phyloP scores from a whole-genome alignment of 2,329 filamentous ascomycete genomes.

The Macrophomina pseudophaseolina region DNA sequence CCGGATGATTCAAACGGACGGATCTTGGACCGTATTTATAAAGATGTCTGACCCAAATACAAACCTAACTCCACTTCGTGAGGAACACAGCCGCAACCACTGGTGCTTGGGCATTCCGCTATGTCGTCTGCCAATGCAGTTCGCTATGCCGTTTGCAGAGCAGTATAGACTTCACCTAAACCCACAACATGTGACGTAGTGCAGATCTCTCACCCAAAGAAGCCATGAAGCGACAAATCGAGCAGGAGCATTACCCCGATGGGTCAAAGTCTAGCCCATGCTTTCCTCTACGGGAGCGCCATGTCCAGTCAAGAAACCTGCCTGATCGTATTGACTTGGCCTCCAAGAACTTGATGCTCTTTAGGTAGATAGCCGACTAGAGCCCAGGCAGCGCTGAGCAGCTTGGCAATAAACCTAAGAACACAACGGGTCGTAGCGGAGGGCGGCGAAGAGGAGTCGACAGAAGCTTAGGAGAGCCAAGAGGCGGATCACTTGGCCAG shows the following conservation, averaged over 20 bases:
- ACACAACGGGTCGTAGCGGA: neutral
- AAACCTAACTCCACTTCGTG: too few relatives aligned
- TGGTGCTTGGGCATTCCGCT: neutral
- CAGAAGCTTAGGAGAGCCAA: slow-evolving; percentile 7
- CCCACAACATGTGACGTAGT: neutral
- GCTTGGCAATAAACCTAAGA: neutral
- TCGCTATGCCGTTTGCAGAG: neutral
- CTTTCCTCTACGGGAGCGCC: neutral
- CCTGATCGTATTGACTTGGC: neutral
- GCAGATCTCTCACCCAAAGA: neutral
- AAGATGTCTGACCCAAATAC: neutral
- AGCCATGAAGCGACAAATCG: neutral
- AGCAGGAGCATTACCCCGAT: neutral
- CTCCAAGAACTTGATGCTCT: neutral
- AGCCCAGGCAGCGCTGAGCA: slow-evolving; percentile 1
- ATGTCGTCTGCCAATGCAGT: neutral
- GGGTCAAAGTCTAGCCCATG: neutral
- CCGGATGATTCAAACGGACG: neutral
- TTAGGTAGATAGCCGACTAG: neutral
- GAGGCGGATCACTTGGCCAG: slow-evolving; percentile 1
- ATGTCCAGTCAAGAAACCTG: neutral
- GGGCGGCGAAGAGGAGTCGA: neutral
- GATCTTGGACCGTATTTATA: neutral
- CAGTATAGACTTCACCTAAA: neutral
- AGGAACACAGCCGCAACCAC: neutral